A percentile compares a stretch with the other conserved stretches of the same genome.
Conservation (phyloP, 1,284 basidiomycete genomes). For the Leccinum pallidistipes region DNA sequence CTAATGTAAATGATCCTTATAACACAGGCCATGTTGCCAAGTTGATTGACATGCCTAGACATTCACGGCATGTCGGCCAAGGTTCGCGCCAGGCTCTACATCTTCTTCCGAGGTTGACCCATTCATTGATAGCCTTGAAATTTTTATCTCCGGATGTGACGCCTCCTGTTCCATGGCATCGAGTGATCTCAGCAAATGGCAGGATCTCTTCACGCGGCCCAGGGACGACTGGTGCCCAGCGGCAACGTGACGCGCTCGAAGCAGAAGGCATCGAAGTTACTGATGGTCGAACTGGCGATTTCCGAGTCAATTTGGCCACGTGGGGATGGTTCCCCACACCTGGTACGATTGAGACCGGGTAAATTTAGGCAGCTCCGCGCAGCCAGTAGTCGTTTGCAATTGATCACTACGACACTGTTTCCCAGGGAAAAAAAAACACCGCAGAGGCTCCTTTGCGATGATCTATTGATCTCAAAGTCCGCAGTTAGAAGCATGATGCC, state of each 20-base stretch:
- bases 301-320: conserved; percentile 47
- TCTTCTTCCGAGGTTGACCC: not conserved
- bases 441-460: not conserved
- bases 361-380: not conserved
- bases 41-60: conserved; percentile 77
- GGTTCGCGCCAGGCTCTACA: conserved; percentile 44
- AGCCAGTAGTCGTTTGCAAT: not conserved
- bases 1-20: not conserved
- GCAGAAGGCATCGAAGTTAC: conserved; percentile 61
- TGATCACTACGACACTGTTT: not conserved
- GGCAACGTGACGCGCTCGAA: conserved; percentile 57
- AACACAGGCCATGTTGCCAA: conserved; percentile 76
- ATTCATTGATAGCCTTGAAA: conserved; percentile 57
- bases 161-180: conserved; percentile 76
- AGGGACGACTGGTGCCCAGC: conserved; percentile 58
- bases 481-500: not conserved
- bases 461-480: not conserved
- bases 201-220: conserved; percentile 82
- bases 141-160: conserved; percentile 56
- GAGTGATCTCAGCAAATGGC: conserved; percentile 66
- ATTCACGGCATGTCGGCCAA: conserved; percentile 86
- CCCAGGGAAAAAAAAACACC: not conserved
- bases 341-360: conserved; percentile 28
- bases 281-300: conserved; percentile 43
- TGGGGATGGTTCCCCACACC: conserved; percentile 65